Evolutionary conservation across 495 filamentous ascomycete species (phyloP).

Genomic region (Penicillium angulare): DNA sequence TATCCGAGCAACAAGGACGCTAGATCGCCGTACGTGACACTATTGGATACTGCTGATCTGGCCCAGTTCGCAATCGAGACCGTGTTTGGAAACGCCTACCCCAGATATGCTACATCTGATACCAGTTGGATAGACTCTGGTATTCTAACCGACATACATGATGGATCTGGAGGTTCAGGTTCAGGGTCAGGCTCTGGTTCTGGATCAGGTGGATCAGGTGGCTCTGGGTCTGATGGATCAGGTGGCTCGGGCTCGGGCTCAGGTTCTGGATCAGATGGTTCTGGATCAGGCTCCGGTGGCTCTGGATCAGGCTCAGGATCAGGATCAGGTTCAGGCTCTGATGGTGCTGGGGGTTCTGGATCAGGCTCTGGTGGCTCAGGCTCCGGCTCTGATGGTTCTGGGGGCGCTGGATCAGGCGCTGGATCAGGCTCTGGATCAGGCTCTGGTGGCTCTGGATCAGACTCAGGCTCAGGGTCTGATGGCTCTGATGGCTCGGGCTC

Average conservation of each 20-base stretch:
- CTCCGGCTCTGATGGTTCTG: not conserved
- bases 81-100: slow-evolving; percentile 2
- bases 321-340: not conserved
- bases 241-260: not conserved
- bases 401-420: not conserved
- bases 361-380: not conserved
- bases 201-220: not conserved
- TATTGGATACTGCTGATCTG: not conserved
- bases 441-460: no score
- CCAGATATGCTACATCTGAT: slow-evolving; percentile 3
- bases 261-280: not conserved
- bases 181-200: not conserved
- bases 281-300: no score
- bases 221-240: not conserved
- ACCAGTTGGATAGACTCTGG: slow-evolving; percentile 8
- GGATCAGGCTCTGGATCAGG: not conserved
- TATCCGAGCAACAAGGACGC: slow-evolving; percentile 7
- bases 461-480: no score
- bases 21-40: slow-evolving; percentile 1
- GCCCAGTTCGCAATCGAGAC: not conserved
- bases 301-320: not conserved
- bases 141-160: slow-evolving; percentile 4
- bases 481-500: not conserved
- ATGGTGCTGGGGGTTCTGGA: no score
- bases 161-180: not conserved